Base-by-base conservation (phyloP, 176 grass and related monocot species). In the Ensete ventricosum region DNA sequence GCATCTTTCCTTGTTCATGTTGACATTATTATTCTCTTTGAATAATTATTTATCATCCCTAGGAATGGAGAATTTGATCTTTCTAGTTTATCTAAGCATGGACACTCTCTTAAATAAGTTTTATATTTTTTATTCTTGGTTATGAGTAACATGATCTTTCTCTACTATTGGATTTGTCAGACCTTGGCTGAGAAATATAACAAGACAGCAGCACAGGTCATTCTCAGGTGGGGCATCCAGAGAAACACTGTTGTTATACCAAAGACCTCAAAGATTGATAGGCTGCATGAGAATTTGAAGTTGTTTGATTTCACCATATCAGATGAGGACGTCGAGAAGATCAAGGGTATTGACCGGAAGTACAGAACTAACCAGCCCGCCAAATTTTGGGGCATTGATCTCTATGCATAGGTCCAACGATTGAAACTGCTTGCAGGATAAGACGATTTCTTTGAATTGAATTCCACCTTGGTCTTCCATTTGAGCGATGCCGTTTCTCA, bases 201-300 rank as follows among this genome's bases (percentile, higher is more conserved):
- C 55, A 93, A 89, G 83, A 93, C 88, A 1, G 85, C 85, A 0
- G 94, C 86, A 0, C 90, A 98, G 74, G 20, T 96, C 4, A 76
- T 85, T 20, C 86, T 98, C 5, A 81, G 84, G 9, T 98, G 94
- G 90, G 93, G 90, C 12, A 80, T 93, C 59, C 94, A 98, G 84
- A 90, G 94, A 72, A 85, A 87, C 90, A 91, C 90, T 19, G 88
- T 85, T 72, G 94, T 91, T 20, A 98, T 98, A 22, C 94, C 94
- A 25, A 98, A 98, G 77, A 93, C 85, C 64, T 97, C 90, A 19
- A 97, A 87, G 83, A 67, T 75, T 64, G 90, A 87, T 53, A 88
- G 90, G 78, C 65, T 91, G 59, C 71, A 53, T 50, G 88, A 93
- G 81, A 98, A 98, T 79, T 91, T 91, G 17, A 66, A 84, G 1